Conservation (phyloP, 345 rosid genomes). For the Trapa bicornis region DNA sequence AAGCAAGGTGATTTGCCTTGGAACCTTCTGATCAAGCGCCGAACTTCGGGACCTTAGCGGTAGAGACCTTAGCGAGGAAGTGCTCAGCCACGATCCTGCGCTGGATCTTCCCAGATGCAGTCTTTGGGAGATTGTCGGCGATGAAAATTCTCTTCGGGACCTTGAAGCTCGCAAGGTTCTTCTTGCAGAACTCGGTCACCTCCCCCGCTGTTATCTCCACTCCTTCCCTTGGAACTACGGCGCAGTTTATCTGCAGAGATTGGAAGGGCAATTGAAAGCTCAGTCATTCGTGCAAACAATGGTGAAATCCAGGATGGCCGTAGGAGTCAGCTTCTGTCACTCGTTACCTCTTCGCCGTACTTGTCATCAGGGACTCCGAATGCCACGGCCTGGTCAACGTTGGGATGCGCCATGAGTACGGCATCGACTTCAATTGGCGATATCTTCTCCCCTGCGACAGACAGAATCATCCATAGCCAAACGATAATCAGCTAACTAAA, state of each 20-base stretch:
- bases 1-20: background rate
- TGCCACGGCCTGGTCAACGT: slow-evolving; percentile 67
- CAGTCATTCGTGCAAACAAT: background rate
- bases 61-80: slow-evolving; percentile 32
- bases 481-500: background rate
- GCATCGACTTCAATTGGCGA: slow-evolving; percentile 94
- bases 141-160: slow-evolving; percentile 60
- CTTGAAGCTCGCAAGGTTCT: slow-evolving; percentile 76
- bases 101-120: slow-evolving; percentile 60
- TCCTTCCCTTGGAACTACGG: slow-evolving; percentile 72
- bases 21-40: slow-evolving; percentile 9
- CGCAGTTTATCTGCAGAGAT: slow-evolving; percentile 61
- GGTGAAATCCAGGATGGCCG: background rate
- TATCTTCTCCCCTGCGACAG: slow-evolving; percentile 72
- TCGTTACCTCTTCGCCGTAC: slow-evolving; percentile 85
- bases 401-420: slow-evolving; percentile 62
- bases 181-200: slow-evolving; percentile 50
- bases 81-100: slow-evolving; percentile 57
- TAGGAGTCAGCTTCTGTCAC: background rate
- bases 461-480: background rate
- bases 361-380: slow-evolving; percentile 92
- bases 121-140: slow-evolving; percentile 38
- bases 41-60: slow-evolving; percentile 18
- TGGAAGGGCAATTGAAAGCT: background rate
- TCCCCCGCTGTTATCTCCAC: slow-evolving; percentile 39